A percentile compares a stretch with the other conserved stretches of the same genome.
phyloP scores from a whole-genome alignment of 108 stramenopile species.

The Pseudonitzschia multistriata region DNA sequence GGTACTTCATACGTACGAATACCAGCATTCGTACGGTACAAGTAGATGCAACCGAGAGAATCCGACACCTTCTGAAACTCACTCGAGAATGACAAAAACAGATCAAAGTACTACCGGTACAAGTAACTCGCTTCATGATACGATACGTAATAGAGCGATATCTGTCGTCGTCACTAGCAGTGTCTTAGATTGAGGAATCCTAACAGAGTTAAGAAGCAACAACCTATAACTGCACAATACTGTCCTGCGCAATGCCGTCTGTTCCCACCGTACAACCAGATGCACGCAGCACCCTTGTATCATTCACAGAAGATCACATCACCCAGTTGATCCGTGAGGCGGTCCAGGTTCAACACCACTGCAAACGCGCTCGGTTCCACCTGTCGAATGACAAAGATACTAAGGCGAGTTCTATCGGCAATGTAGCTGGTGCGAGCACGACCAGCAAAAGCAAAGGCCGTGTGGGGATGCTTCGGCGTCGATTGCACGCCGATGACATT shows the following conservation, averaged over 20 bases:
- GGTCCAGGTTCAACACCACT: conserved; percentile 69
- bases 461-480: conserved; percentile 31
- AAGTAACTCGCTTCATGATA: too few relatives aligned
- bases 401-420: conserved; percentile 3
- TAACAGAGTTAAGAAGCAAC: too few relatives aligned
- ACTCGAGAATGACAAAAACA: too few relatives aligned
- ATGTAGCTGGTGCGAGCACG: not conserved
- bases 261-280: conserved; percentile 19
- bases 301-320: conserved; percentile 71
- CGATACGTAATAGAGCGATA: not conserved
- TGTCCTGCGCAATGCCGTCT: conserved; percentile 2
- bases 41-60: too few relatives aligned
- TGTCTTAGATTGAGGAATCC: too few relatives aligned
- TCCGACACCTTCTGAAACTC: too few relatives aligned
- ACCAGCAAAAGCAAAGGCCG: conserved; percentile 14
- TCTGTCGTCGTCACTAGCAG: not conserved
- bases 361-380: conserved; percentile 62
- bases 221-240: not conserved
- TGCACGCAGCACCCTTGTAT: conserved; percentile 37
- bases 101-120: too few relatives aligned
- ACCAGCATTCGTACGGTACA: too few relatives aligned
- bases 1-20: too few relatives aligned
- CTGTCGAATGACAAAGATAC: conserved; percentile 21
- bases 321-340: conserved; percentile 72
- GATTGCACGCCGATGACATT: conserved; percentile 83